Percentiles rank a stretch among this genome's conserved stretches.
phyloP scores from a whole-genome alignment of 139 green algal genomes.

The Deuterostichococcus epilithicus region DNA sequence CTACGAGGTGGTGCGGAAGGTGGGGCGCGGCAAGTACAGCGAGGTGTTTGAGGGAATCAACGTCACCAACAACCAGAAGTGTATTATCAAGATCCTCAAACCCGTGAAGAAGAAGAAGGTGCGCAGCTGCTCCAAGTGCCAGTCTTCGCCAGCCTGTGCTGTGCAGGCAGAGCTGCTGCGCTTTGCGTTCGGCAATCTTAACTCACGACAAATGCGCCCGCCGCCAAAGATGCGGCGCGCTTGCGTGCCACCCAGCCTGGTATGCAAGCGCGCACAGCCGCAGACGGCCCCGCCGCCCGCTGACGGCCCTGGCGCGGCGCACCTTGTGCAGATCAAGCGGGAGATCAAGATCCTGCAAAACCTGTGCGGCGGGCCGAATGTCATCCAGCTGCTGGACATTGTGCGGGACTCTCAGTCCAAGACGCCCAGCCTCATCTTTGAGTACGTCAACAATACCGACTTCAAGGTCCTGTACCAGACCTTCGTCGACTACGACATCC shows the following conservation, averaged over 20 bases:
- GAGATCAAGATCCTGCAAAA: slow-evolving; percentile 99
- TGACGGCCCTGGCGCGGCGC: neutral
- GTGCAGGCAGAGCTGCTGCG: neutral
- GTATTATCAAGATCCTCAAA: slow-evolving; percentile 98
- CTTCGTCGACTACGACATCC: slow-evolving; percentile 93
- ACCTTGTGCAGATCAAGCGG: slow-evolving; percentile 76
- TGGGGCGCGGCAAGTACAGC: slow-evolving; percentile 97
- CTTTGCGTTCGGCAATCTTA: too few relatives aligned
- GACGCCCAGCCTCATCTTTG: slow-evolving; percentile 95
- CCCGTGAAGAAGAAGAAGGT: slow-evolving; percentile 99
- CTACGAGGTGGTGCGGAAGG: slow-evolving; percentile 95
- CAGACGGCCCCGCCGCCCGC: too few relatives aligned
- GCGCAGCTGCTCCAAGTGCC: neutral
- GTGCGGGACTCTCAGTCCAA: slow-evolving; percentile 90
- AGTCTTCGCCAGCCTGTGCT: neutral
- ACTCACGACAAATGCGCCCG: too few relatives aligned
- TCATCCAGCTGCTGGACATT: slow-evolving; percentile 96
- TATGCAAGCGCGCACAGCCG: too few relatives aligned
- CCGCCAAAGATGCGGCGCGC: too few relatives aligned
- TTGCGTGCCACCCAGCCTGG: too few relatives aligned
- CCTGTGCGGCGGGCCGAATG: slow-evolving; percentile 91
- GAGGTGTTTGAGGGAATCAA: slow-evolving; percentile 98
- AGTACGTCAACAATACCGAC: slow-evolving; percentile 94
- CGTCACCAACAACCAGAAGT: slow-evolving; percentile 61
- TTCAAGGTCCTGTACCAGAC: slow-evolving; percentile 97